Percentiles rank a stretch among this genome's conserved stretches.
Conservation (phyloP, 164 flowering plant species). For the Echeveria elegans region DNA sequence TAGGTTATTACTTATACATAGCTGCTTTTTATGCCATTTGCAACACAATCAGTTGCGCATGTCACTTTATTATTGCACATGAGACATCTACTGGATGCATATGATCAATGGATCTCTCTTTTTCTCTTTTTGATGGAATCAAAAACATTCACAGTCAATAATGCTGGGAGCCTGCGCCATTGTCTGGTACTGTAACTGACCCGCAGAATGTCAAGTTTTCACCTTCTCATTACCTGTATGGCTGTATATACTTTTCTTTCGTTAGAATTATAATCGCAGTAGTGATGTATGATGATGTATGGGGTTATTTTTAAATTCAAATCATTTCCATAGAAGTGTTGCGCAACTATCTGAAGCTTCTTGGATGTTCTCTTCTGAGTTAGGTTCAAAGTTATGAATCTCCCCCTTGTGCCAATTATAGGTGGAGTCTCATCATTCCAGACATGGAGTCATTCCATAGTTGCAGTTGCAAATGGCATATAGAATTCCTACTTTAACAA, state of each 20-base stretch:
- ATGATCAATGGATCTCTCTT: neutral
- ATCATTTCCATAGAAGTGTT: no score
- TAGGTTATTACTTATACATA: neutral
- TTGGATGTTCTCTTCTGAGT: no score
- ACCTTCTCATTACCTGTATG: neutral
- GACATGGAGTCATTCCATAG: neutral
- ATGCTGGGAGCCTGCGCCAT: neutral
- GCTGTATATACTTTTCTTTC: neutral
- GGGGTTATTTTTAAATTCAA: no score
- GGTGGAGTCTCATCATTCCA: neutral
- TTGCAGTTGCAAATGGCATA: neutral
- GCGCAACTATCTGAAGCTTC: no score
- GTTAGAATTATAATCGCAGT: neutral
- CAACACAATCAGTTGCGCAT: constrained; percentile 1
- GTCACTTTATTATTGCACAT: neutral
- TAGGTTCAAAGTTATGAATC: no score
- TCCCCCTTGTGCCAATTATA: no score
- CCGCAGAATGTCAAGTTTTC: constrained; percentile 3
- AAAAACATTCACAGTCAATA: neutral
- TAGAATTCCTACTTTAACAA: neutral
- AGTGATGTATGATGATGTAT: neutral
- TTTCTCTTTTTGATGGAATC: neutral
- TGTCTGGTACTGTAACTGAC: constrained; percentile 14
- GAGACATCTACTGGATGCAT: neutral
- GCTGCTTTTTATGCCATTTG: neutral